Base-by-base conservation (phyloP, 2,329 filamentous ascomycete genomes). In the Ophiostoma sp. region DNA sequence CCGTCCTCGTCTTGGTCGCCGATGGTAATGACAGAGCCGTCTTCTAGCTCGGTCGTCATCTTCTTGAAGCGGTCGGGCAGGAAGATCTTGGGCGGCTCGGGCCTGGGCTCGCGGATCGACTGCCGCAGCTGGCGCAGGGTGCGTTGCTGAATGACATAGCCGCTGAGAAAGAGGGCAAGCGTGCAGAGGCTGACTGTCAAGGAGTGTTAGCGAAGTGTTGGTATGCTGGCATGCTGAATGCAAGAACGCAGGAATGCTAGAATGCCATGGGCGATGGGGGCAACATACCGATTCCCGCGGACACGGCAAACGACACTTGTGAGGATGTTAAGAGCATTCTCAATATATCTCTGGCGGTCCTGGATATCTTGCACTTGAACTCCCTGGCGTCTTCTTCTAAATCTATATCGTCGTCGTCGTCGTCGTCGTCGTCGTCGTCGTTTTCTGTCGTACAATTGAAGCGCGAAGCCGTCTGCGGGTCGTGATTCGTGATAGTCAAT, bases 141-240 rank as follows among this genome's bases (percentile, higher is more conserved):
- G 75, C 92, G 88, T 79, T 97, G 94, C 76, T 97, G 94, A 69
- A 97, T 85, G 3, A 89, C 86, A 78, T 96, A 97, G 76, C 94
- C 94, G 68, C 91, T 93, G 41, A 97, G 83, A 79, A 97, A 97
- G 35, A 97, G 87, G 4, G 93, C 86, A 52, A 89, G 79, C 3
- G 93, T 96, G 79, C 92, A 97, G 35, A 91, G 78, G 73, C 92
- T 81, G 71, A 97, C 90, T 89, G 27, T 57, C 27, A 31, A 31
- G 27, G 11, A 23, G 23, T 15, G 52, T 67, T 66, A 39, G 35
- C 5, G 36, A 13, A 23, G 35, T 41, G 27, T n/a, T 23, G 7
- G 4, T 35, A 35, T 10, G 31, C n/a, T 54, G 57, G 66, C 57
- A 70, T 60, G 66, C 20, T 23, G 4, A 7, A 31, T 31, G 1